These are phyloP conservation scores for Lasiodiplodia citricola DNA, from an alignment of 2,329 filamentous ascomycete genomes.

Conservation along the genomic window DNA sequence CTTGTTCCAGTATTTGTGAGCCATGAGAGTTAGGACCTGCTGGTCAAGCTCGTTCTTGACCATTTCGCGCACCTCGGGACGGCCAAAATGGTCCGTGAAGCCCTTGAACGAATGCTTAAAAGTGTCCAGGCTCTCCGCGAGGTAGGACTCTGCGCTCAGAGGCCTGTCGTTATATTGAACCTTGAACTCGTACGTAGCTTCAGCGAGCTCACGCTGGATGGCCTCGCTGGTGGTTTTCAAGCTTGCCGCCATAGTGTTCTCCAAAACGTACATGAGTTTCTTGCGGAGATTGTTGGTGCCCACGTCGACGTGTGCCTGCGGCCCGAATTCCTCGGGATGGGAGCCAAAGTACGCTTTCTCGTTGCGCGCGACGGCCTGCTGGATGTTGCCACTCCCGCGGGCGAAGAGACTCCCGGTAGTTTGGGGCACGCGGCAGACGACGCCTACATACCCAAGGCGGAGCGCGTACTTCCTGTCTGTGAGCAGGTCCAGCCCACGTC, in stretches of 20 bases:
- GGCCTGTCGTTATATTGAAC: constrained; percentile 98
- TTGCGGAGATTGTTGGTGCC: constrained; percentile 88
- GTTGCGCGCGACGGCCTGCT: constrained; percentile 81
- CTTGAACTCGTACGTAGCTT: constrained; percentile 98
- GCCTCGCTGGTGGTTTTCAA: constrained; percentile 88
- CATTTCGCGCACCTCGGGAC: constrained; percentile 85
- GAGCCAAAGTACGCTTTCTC: constrained; percentile 86
- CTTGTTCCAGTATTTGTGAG: constrained; percentile 96
- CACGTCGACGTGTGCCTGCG: constrained; percentile 72
- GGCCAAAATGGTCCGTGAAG: constrained; percentile 87
- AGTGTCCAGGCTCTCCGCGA: constrained; percentile 90
- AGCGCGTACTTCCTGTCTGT: constrained; percentile 92
- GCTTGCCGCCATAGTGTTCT: constrained; percentile 95
- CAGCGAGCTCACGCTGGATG: constrained; percentile 92
- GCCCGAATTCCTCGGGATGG: constrained; percentile 80
- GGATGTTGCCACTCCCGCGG: constrained; percentile 78
- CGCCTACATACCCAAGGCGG: constrained; percentile 93
- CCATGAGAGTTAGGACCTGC: constrained; percentile 88
- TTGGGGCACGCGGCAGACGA: constrained; percentile 81
- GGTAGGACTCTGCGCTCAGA: constrained; percentile 91
- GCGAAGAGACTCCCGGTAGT: constrained; percentile 75
- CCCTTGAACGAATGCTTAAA: constrained; percentile 99
- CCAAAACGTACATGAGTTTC: constrained; percentile 95
- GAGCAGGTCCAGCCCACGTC: constrained; percentile 77
- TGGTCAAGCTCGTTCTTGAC: constrained; percentile 94